Conservation (phyloP, 2,329 filamentous ascomycete species). For the Sclerotinia sclerotiorum region DNA sequence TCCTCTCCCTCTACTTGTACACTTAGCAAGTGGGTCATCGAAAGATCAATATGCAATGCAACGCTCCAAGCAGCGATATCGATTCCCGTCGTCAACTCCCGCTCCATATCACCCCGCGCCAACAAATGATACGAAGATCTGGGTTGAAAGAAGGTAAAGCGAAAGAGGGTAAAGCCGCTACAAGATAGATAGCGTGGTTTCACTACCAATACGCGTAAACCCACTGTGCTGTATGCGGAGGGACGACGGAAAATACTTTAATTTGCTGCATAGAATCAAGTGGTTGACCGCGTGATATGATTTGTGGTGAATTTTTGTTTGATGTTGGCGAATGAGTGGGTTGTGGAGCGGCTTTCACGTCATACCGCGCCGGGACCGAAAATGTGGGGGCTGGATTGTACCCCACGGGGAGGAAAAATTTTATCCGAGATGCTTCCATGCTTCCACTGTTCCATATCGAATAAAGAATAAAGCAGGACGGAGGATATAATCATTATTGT, state of each 20-base stretch:
- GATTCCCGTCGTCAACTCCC: background rate
- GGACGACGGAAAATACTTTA: no score
- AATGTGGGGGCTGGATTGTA: background rate
- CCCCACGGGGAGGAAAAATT: background rate
- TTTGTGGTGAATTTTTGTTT: background rate
- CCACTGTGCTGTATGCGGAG: background rate
- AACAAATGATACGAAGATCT: background rate
- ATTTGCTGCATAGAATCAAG: no score
- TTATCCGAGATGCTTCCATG: conserved; percentile 8
- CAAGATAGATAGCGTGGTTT: background rate
- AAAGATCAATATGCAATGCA: background rate
- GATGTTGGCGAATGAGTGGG: background rate
- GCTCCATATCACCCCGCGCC: background rate
- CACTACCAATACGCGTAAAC: no score
- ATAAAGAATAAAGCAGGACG: background rate
- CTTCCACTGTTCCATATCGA: background rate
- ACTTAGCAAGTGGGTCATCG: background rate
- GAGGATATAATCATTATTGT: no score
- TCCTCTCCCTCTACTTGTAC: conserved; percentile 1
- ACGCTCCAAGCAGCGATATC: background rate
- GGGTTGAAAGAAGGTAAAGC: background rate
- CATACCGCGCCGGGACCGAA: background rate
- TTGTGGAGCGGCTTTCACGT: background rate
- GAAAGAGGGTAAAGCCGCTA: background rate
- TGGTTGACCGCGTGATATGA: background rate